Percentiles rank a stretch among this genome's conserved stretches.
Evolutionary conservation across 352 stramenopile genomes (phyloP).

Genomic region (Globisporangium viniferum): DNA sequence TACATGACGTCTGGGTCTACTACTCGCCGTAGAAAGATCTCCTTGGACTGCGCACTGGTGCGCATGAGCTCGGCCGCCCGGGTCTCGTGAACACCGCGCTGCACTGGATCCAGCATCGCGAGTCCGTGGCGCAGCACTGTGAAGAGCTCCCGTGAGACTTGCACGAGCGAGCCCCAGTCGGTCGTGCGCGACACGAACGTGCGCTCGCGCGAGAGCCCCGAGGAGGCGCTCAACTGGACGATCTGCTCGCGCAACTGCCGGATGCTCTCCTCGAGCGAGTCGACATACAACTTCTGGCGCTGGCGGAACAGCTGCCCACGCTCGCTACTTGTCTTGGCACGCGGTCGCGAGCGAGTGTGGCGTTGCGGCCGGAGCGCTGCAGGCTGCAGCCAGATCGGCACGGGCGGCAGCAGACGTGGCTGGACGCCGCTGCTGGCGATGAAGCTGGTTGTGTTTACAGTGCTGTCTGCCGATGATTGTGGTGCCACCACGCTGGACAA

Average conservation of each 20-base stretch:
- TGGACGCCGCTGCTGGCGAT: background rate
- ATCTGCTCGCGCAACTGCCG: background rate
- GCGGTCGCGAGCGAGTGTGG: background rate
- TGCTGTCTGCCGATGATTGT: background rate
- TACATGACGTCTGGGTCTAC: background rate
- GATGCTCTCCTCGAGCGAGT: background rate
- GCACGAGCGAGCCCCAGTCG: conserved; percentile 1
- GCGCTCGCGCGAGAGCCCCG: background rate
- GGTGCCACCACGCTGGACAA: background rate
- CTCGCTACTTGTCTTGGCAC: conserved; percentile 10
- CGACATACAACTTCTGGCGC: conserved; percentile 1
- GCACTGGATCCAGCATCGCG: background rate
- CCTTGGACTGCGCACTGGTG: background rate
- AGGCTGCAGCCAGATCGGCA: conserved; percentile 1
- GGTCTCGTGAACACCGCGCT: background rate
- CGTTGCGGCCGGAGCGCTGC: background rate
- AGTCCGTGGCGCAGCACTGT: conserved; percentile 1
- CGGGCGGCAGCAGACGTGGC: background rate
- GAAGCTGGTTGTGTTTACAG: background rate
- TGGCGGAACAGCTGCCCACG: conserved; percentile 4
- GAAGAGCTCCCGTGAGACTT: conserved; percentile 4
- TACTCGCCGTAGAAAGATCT: background rate
- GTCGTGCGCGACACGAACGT: background rate
- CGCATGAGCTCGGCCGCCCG: background rate
- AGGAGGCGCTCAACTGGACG: background rate